Evolutionary conservation across 371 early-diverging fungal genomes (phyloP).

Genomic region (Mortierella sp.): DNA sequence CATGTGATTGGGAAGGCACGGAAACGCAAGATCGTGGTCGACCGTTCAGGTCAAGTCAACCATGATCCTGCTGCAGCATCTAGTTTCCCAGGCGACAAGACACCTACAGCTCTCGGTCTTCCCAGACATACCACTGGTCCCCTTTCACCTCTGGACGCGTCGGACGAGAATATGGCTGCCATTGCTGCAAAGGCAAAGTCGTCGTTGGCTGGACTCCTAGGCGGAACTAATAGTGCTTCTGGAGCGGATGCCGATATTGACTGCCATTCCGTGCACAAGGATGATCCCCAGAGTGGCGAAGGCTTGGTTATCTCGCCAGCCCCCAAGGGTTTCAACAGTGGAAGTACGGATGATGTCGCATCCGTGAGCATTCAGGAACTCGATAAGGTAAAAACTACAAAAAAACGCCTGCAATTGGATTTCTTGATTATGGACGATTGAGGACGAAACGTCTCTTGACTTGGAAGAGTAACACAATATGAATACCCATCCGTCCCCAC

Average conservation of each 20-base stretch:
- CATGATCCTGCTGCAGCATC: not conserved
- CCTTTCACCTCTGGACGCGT: not conserved
- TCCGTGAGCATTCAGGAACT: slow-evolving; percentile 27
- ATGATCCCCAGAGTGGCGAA: not conserved
- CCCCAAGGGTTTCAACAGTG: not conserved
- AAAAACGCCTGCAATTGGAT: not conserved
- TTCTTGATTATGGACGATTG: not conserved
- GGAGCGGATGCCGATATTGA: not conserved
- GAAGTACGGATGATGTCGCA: not conserved
- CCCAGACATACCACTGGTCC: not conserved
- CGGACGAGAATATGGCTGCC: slow-evolving; percentile 11
- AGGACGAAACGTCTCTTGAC: not conserved
- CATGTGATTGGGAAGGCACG: slow-evolving; percentile 23
- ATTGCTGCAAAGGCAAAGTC: slow-evolving; percentile 29
- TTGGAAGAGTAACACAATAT: slow-evolving; percentile 1
- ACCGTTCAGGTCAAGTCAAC: slow-evolving; percentile 19
- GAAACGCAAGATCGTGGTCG: slow-evolving; percentile 33
- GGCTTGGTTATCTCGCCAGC: not conserved
- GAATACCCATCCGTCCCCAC: not conserved
- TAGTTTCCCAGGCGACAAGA: slow-evolving; percentile 10
- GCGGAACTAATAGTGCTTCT: not conserved
- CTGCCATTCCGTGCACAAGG: slow-evolving; percentile 8
- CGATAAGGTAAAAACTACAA: slow-evolving; percentile 46
- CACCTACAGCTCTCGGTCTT: slow-evolving; percentile 15
- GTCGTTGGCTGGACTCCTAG: slow-evolving; percentile 13